Evolutionary conservation across 1,139 yeast genomes (phyloP), one percentile per base, ranked within the genome.

Genomic region (Hemisphaericaspora xylofermentans): DNA sequence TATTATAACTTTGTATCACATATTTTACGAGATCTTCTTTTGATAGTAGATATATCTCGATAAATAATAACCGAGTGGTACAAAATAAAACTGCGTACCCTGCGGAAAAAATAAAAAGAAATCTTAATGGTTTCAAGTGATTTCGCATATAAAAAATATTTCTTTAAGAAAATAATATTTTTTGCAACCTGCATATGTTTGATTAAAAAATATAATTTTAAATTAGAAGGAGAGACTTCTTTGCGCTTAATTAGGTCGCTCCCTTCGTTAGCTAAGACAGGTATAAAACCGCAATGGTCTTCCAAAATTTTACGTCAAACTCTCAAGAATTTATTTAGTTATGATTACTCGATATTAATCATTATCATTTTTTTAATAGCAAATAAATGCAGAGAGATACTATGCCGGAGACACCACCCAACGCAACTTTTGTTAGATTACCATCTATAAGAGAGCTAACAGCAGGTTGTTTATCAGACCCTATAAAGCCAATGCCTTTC

Each of bases 361-460:
- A 24, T 4, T 6, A 30, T 10, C 8, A 17, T 13, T 10, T 17
- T 6, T 12, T 18, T 4, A 32, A 7, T n/a, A 13, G 9, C n/a
- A 10, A 13, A 32, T 19, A n/a, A 15, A 27, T n/a, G n/a, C n/a
- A n/a, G n/a, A n/a, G n/a, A n/a, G n/a, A n/a, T n/a, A n/a, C n/a
- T n/a, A 35, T 35, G 37, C 36, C 43, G 19, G 35, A 41, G 10
- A 27, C 47, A 12, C 35, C 45, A 25, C 29, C 40, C 8, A 21
- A 37, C 8, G 15, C 42, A n/a, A 33, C 37, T 15, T 31, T 44
- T 42, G 46, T 64, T 30, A 61, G 56, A 45, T 59, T 66, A 47
- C 71, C 72, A 13, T 61, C 70, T 4, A 65, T 67, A 38, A 60
- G 56, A 45, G 71, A 67, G 45, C 57, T 67, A 49, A 64, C 71